Evolutionary conservation across 2,329 filamentous ascomycete genomes (phyloP).

Genomic region (Pyricularia sp.): DNA sequence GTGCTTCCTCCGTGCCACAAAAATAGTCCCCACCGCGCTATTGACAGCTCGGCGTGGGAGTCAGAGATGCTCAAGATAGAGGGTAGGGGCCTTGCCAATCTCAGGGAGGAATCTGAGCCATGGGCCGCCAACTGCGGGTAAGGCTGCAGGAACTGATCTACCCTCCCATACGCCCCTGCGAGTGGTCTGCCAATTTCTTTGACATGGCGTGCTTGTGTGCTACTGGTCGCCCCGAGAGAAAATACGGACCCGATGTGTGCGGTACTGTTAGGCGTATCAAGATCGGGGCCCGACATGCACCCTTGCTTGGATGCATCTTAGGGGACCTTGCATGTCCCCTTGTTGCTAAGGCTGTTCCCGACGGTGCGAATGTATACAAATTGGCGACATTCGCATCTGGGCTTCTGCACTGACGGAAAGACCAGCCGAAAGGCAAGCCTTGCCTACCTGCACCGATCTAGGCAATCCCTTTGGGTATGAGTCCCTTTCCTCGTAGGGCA

Average conservation of each 20-base stretch:
- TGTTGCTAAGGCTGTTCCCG: not conserved
- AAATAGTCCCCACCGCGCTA: not conserved
- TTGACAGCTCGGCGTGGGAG: not conserved
- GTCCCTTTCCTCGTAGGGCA: not conserved
- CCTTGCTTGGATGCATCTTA: not conserved
- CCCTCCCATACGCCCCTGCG: not conserved
- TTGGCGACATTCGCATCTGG: not conserved
- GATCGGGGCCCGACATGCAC: not conserved
- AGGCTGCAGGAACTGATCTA: not conserved
- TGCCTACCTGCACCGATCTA: not conserved
- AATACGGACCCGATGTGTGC: not conserved
- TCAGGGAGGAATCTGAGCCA: not conserved
- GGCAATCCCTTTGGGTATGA: not conserved
- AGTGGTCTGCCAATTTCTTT: not conserved
- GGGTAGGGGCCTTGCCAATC: not conserved
- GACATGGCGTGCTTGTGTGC: not conserved
- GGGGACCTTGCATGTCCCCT: not conserved
- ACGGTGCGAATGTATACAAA: not conserved
- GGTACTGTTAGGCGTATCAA: not conserved
- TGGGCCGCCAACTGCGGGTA: not conserved
- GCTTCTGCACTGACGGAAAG: not conserved
- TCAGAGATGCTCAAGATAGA: not conserved
- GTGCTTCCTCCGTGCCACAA: not conserved
- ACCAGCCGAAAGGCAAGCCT: not conserved
- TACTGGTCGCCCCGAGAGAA: not conserved